Base-by-base conservation (phyloP, 192 early-diverging fungal species). In the Nowakowskiella sp. region DNA sequence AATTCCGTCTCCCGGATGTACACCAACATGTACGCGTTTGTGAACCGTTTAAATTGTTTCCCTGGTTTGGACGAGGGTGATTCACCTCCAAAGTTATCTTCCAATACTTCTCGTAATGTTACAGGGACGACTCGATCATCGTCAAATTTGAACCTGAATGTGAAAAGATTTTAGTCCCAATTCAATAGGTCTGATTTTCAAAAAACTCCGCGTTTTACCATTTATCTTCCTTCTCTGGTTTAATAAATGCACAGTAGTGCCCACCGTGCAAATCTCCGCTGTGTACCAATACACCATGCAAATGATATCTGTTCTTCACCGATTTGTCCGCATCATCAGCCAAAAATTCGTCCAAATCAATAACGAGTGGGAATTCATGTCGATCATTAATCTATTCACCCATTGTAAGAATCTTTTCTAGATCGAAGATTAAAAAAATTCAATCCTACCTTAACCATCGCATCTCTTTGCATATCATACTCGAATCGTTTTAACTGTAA, bases 11-110 rank as follows among this genome's bases (percentile, higher is more conserved):
- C 81, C 44, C 93, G 86, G 34, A 99, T 82, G 53, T 99, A 99
- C 24, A 95, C 92, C 65, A 99, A 72, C 94, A 99, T 96, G 76
- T 99, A 99, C 5, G 96, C 96, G 56, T 96, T 99, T 4, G 89
- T 91, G 61, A 88, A 94, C 25, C 90, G 84, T 61, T 89, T 93
- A 51, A 70, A 42, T 27, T 81, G 72, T 52, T 69, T 66, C 6
- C 73, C 74, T 3, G 68, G 61, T 8, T 56, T 63, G 49, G 61
- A 57, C 13, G 47, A 29, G 0, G 60, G 46, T 8, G 34, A 27
- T 51, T 89, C 90, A 9, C 91, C 94, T 34, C 96, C 96, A 59
- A 80, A 97, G 63, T 94, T 94, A 28, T 94, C 93, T 34, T 97
- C 89, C 53, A 92, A 78, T 6, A 94, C 91, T 52, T 95, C 94